phyloP scores from a whole-genome alignment of 306 rosid species.

The Dryas drummondii region DNA sequence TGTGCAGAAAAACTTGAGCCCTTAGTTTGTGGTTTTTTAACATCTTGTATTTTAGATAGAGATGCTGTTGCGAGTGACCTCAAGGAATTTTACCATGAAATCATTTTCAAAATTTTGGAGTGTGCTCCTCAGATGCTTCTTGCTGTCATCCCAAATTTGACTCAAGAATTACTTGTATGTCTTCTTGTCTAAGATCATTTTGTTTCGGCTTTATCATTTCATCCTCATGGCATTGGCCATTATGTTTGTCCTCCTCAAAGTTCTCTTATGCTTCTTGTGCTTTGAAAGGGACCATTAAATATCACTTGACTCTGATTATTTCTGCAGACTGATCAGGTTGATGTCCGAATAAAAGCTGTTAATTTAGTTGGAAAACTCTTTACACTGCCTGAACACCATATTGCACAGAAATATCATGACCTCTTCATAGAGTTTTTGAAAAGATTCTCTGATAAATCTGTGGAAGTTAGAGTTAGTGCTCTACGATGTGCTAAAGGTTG shows the following conservation, averaged over 20 bases:
- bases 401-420: slow-evolving; percentile 56
- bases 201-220: background rate
- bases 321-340: slow-evolving; percentile 90
- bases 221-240: background rate
- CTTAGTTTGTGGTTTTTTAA: slow-evolving; percentile 64
- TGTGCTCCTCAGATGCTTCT: slow-evolving; percentile 84
- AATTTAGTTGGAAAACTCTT: slow-evolving; percentile 78
- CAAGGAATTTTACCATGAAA: slow-evolving; percentile 78
- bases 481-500: slow-evolving; percentile 71
- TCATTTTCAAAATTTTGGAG: slow-evolving; percentile 60
- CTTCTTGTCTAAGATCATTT: slow-evolving; percentile 15
- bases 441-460: slow-evolving; percentile 87
- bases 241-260: background rate
- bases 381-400: slow-evolving; percentile 59
- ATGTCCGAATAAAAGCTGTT: slow-evolving; percentile 89
- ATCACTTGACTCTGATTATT: slow-evolving; percentile 21
- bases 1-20: slow-evolving; percentile 65
- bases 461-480: slow-evolving; percentile 81
- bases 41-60: slow-evolving; percentile 69
- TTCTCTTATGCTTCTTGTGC: slow-evolving; percentile 1
- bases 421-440: slow-evolving; percentile 78
- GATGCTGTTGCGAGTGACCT: slow-evolving; percentile 62
- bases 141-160: slow-evolving; percentile 72
- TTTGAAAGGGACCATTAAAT: slow-evolving; percentile 9
- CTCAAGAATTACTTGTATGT: slow-evolving; percentile 66